These are phyloP conservation scores for Talaromyces stipitatus DNA, from an alignment of 495 filamentous ascomycete genomes.

Conservation along the genomic window DNA sequence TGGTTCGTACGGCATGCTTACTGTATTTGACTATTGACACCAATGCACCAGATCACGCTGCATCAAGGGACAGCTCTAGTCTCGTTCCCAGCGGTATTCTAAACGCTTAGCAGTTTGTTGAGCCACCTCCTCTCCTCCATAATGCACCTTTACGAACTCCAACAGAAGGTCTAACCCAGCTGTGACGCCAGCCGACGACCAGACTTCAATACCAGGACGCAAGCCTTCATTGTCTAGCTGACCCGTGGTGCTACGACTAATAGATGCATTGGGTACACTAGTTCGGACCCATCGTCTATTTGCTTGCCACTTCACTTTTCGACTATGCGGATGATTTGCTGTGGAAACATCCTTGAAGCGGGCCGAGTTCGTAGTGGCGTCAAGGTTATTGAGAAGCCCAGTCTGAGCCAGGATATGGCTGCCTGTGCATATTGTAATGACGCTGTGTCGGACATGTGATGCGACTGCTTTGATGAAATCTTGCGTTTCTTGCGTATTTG, in stretches of 20 bases:
- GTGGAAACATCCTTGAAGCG: conserved; percentile 2
- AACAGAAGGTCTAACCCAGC: conserved; percentile 18
- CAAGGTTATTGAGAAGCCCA: conserved; percentile 47
- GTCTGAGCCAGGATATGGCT: conserved; percentile 40
- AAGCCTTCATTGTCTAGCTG: background rate
- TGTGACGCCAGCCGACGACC: conserved; percentile 16
- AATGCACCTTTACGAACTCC: conserved; percentile 13
- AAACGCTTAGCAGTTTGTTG: background rate
- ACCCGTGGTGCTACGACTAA: background rate
- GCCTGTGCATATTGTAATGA: conserved; percentile 60
- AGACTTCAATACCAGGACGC: conserved; percentile 9
- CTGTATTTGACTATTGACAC: background rate
- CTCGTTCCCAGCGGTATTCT: conserved; percentile 1
- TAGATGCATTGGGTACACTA: background rate
- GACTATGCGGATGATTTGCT: background rate
- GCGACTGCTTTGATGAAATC: conserved; percentile 30
- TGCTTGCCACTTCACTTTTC: background rate
- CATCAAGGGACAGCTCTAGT: background rate
- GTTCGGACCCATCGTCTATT: background rate
- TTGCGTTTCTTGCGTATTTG: conserved; percentile 23
- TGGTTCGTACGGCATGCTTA: background rate
- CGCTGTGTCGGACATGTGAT: conserved; percentile 29
- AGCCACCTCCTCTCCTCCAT: conserved; percentile 11
- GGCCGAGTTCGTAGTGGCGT: conserved; percentile 45
- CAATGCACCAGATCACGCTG: background rate